Conservation (phyloP, 2,329 filamentous ascomycete species). For the Venturia asperata region DNA sequence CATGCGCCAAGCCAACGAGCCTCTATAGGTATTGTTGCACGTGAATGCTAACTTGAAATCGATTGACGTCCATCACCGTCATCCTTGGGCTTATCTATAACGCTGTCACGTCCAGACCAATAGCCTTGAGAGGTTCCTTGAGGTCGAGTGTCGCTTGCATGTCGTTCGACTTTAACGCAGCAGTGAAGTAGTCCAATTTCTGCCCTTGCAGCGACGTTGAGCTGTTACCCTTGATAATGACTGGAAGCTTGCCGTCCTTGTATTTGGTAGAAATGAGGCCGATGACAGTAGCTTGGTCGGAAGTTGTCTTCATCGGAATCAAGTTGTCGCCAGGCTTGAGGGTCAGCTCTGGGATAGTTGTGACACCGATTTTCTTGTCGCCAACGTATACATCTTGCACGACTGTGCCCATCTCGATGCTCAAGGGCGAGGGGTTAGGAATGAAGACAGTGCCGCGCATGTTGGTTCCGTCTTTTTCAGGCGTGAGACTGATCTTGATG, state of each 20-base stretch:
- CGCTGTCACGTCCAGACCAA: constrained; percentile 13
- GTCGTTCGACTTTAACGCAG: constrained; percentile 47
- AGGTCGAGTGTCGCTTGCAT: constrained; percentile 50
- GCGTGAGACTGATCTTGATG: constrained; percentile 40
- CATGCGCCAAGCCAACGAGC: background rate
- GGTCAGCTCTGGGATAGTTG: constrained; percentile 52
- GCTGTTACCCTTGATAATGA: constrained; percentile 50
- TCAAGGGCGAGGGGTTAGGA: constrained; percentile 57
- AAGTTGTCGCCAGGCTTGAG: constrained; percentile 54
- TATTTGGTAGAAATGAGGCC: constrained; percentile 43
- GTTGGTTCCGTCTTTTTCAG: constrained; percentile 45
- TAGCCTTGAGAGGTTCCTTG: constrained; percentile 34
- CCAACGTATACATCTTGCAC: constrained; percentile 54
- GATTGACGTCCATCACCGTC: background rate
- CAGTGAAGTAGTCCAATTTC: constrained; percentile 49
- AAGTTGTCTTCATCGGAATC: constrained; percentile 48
- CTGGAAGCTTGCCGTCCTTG: constrained; percentile 47
- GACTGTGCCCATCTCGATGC: constrained; percentile 60
- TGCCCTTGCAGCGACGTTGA: constrained; percentile 41
- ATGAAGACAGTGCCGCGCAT: constrained; percentile 54
- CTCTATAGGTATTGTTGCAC: constrained; percentile 8
- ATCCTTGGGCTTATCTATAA: background rate
- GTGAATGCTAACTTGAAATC: background rate
- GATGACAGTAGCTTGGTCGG: constrained; percentile 47
- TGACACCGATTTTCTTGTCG: constrained; percentile 46